Evolutionary conservation across 441 rosid species (phyloP).

Genomic region (Eruca vesicaria): DNA sequence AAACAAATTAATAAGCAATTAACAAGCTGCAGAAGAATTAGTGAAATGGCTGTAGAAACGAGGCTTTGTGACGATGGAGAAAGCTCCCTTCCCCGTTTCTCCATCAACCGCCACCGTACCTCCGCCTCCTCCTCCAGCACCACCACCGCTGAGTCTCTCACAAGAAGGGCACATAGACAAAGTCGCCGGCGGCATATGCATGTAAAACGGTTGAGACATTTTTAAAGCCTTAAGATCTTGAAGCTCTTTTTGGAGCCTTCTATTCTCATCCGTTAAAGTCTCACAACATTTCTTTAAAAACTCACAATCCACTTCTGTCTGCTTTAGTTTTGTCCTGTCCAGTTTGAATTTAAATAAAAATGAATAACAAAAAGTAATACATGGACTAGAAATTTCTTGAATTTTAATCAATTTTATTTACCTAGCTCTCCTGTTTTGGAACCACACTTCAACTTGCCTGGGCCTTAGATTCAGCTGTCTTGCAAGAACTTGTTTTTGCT

Average conservation of each 20-base stretch:
- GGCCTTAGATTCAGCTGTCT: constrained; percentile 61
- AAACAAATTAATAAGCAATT: constrained; percentile 26
- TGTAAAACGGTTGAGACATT: constrained; percentile 66
- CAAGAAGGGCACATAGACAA: constrained; percentile 75
- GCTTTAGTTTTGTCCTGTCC: constrained; percentile 74
- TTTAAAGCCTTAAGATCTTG: constrained; percentile 71
- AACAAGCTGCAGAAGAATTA: constrained; percentile 91
- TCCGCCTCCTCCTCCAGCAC: constrained; percentile 24
- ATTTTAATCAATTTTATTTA: constrained; percentile 1
- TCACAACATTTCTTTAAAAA: constrained; percentile 62
- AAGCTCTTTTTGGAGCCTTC: constrained; percentile 67
- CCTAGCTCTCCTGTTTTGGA: constrained; percentile 79
- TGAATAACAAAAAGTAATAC: neutral
- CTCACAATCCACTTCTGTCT: constrained; percentile 74
- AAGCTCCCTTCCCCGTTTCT: constrained; percentile 42
- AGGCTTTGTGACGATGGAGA: constrained; percentile 60
- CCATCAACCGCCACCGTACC: constrained; percentile 26
- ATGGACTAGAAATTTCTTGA: too few species aligned
- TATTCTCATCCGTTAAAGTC: constrained; percentile 64
- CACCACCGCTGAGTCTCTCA: constrained; percentile 55
- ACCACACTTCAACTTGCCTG: constrained; percentile 80
- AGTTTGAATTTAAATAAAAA: neutral
- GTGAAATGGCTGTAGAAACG: constrained; percentile 68
- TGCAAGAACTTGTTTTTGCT: constrained; percentile 63
- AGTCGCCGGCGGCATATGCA: constrained; percentile 72